These are phyloP conservation scores for Chalciporus piperatus DNA, from an alignment of 768 basidiomycete species.

Conservation along the genomic window DNA sequence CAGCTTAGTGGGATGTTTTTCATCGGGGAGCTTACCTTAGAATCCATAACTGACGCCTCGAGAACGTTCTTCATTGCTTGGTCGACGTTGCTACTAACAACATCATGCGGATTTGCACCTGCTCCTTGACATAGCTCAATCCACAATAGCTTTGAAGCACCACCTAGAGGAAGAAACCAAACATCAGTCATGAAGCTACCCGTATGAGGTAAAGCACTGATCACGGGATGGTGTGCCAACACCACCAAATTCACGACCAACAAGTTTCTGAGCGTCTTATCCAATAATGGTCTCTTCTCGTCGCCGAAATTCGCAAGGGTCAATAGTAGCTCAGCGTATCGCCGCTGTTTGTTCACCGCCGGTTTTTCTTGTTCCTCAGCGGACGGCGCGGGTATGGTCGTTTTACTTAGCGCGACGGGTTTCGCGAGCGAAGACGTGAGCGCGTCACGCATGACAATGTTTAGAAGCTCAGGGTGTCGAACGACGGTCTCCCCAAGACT, in stretches of 20 bases:
- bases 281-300: conserved; percentile 43
- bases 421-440: conserved; percentile 46
- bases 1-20: neutral
- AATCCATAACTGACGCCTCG: conserved; percentile 41
- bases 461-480: conserved; percentile 46
- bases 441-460: conserved; percentile 58
- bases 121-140: conserved; percentile 78
- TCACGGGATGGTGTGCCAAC: conserved; percentile 68
- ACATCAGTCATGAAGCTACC: neutral
- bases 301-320: conserved; percentile 44
- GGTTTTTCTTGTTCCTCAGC: conserved; percentile 39
- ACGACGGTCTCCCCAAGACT: conserved; percentile 40
- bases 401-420: conserved; percentile 23
- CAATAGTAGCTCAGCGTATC: conserved; percentile 52
- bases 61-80: conserved; percentile 48
- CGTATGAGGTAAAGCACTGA: conserved; percentile 42
- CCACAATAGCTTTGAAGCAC: conserved; percentile 44
- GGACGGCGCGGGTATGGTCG: conserved; percentile 12
- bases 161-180: conserved; percentile 13
- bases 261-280: conserved; percentile 39
- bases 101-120: conserved; percentile 58
- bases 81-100: conserved; percentile 52
- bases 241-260: conserved; percentile 56
- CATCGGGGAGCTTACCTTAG: conserved; percentile 40
- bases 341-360: conserved; percentile 47